These are phyloP conservation scores for Yamagishiella unicocca DNA, from an alignment of 139 green algal species.

Conservation along the genomic window DNA sequence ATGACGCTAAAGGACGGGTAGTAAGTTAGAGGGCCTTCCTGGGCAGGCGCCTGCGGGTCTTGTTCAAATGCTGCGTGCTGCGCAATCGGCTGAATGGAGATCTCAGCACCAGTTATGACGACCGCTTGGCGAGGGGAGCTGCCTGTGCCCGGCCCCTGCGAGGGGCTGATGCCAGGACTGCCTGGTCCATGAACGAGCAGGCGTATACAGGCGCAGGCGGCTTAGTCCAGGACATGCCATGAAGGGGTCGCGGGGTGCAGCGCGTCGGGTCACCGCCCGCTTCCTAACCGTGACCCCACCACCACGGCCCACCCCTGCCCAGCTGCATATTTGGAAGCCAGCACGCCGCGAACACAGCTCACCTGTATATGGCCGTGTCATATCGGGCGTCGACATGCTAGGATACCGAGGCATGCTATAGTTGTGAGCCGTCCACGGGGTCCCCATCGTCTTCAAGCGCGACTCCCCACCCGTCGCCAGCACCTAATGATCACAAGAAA, in stretches of 20 bases:
- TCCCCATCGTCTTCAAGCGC: conserved; percentile 22
- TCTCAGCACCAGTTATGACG: conserved; percentile 17
- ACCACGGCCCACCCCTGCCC: no score
- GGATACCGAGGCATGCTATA: conserved; percentile 5
- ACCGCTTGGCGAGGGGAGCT: neutral
- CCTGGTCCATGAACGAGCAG: no score
- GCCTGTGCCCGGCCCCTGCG: neutral
- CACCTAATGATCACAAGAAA: no score
- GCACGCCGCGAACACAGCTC: no score
- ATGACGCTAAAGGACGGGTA: conserved; percentile 48
- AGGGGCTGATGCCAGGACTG: conserved; percentile 20
- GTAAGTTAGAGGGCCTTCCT: conserved; percentile 54
- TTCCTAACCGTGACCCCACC: no score
- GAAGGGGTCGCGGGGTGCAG: no score
- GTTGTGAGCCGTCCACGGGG: conserved; percentile 35
- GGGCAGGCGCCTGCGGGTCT: conserved; percentile 26
- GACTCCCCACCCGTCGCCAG: no score
- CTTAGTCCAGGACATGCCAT: no score
- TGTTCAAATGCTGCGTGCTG: neutral
- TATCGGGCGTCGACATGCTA: neutral
- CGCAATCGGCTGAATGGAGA: neutral
- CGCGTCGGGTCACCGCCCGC: no score
- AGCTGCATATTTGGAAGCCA: no score
- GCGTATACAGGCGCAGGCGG: no score
- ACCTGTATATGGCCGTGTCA: neutral